Percentiles rank a stretch among this genome's conserved stretches.
Evolutionary conservation across 2,329 filamentous ascomycete genomes (phyloP).

Genomic region (Dothidotthia symphoricarpi): DNA sequence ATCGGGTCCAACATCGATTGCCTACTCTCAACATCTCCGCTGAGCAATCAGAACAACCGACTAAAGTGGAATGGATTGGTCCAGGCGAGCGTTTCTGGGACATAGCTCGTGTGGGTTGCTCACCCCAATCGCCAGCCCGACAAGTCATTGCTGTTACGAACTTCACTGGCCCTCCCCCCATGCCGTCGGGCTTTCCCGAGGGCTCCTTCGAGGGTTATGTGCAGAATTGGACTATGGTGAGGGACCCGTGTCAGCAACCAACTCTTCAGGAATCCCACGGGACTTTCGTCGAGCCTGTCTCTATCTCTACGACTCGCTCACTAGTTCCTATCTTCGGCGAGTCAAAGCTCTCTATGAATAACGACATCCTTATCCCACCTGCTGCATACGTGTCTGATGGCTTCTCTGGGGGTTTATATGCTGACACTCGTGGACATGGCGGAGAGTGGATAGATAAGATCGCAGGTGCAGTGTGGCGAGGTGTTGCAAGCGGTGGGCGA

Average conservation of each 20-base stretch:
- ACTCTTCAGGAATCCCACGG: slow-evolving; percentile 49
- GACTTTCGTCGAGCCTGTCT: slow-evolving; percentile 51
- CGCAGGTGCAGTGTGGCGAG: slow-evolving; percentile 48
- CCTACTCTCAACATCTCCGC: slow-evolving; percentile 18
- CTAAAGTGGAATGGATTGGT: slow-evolving; percentile 34
- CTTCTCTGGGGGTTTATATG: slow-evolving; percentile 37
- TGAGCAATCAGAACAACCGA: slow-evolving; percentile 23
- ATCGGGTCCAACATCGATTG: slow-evolving; percentile 21
- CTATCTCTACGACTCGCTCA: slow-evolving; percentile 44
- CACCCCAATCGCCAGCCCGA: slow-evolving; percentile 39
- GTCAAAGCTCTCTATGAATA: slow-evolving; percentile 52
- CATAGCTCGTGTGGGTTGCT: slow-evolving; percentile 44
- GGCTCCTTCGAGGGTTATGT: slow-evolving; percentile 48
- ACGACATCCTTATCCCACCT: slow-evolving; percentile 53
- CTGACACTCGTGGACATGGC: slow-evolving; percentile 42
- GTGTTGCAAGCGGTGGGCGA: slow-evolving; percentile 49
- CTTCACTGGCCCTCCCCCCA: slow-evolving; percentile 39
- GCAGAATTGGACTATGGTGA: slow-evolving; percentile 48
- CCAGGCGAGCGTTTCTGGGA: slow-evolving; percentile 43
- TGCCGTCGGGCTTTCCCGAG: slow-evolving; percentile 20
- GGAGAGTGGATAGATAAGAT: slow-evolving; percentile 46
- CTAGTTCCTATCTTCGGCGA: slow-evolving; percentile 53
- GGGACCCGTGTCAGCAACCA: slow-evolving; percentile 48
- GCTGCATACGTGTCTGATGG: slow-evolving; percentile 52
- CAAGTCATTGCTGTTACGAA: slow-evolving; percentile 35